Percentiles rank a stretch among this genome's conserved stretches.
phyloP scores from a whole-genome alignment of 2,329 filamentous ascomycete species.

The Amesomyces nigricolor region DNA sequence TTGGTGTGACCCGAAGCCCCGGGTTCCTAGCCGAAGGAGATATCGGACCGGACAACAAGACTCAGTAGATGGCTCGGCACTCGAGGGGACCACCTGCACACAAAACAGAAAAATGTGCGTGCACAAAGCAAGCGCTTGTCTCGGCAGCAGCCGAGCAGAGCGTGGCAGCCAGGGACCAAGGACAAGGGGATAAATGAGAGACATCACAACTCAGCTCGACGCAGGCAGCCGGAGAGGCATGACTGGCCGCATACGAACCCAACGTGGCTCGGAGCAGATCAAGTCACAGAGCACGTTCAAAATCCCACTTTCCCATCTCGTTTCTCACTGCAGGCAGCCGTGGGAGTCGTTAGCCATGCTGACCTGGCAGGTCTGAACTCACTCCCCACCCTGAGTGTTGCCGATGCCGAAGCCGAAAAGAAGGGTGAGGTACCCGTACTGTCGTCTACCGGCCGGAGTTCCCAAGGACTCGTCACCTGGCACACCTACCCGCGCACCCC shows the following conservation, averaged over 20 bases:
- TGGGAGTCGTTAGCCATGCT: no score
- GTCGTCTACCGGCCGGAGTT: neutral
- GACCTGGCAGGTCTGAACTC: no score
- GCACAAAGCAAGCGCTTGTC: neutral
- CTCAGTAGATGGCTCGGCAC: no score
- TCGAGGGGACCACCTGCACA: no score
- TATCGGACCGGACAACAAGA: no score
- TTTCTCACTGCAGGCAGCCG: neutral
- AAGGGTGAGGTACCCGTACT: conserved; percentile 6
- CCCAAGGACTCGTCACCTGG: neutral
- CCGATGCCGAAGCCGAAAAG: neutral
- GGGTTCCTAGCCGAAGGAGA: no score
- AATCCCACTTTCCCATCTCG: no score
- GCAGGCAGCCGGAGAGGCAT: no score
- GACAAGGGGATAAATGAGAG: neutral
- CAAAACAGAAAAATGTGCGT: neutral
- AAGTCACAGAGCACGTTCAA: no score
- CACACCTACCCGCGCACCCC: neutral
- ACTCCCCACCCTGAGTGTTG: no score
- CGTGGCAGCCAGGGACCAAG: neutral
- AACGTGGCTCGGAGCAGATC: neutral
- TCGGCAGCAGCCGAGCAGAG: conserved; percentile 9
- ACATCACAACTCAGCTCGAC: no score
- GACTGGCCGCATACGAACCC: neutral
- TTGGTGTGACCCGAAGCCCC: no score